These are phyloP conservation scores for Trichoderma reesei DNA, from an alignment of 495 filamentous ascomycete genomes.

Conservation along the genomic window DNA sequence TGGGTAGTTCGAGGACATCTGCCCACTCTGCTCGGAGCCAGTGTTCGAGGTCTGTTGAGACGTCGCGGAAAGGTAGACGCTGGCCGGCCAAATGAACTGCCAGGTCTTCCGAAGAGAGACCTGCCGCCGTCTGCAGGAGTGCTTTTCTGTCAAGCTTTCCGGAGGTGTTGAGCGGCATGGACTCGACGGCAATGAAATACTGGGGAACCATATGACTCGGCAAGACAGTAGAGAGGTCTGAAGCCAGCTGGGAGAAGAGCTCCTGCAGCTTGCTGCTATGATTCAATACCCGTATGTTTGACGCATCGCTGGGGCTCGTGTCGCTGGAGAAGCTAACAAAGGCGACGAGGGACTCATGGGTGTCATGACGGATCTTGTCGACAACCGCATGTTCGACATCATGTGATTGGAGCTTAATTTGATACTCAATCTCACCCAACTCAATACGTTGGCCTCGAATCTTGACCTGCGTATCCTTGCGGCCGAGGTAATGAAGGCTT, in stretches of 20 bases:
- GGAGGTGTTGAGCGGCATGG: constrained; percentile 1
- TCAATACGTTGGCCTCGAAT: constrained; percentile 59
- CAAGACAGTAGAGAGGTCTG: constrained; percentile 22
- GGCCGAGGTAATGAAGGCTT: constrained; percentile 47
- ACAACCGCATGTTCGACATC: constrained; percentile 28
- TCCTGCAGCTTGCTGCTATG: constrained; percentile 15
- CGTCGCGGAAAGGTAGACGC: background rate
- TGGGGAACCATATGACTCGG: constrained; percentile 1
- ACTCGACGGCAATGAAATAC: background rate
- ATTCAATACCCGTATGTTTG: constrained; percentile 15
- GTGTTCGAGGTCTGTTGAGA: background rate
- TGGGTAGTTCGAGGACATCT: background rate
- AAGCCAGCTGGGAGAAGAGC: constrained; percentile 19
- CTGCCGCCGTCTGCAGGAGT: background rate
- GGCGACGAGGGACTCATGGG: constrained; percentile 28
- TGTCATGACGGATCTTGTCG: constrained; percentile 28
- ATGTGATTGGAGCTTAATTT: constrained; percentile 29
- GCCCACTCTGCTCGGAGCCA: background rate
- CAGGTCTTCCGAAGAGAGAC: background rate
- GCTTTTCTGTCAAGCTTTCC: background rate
- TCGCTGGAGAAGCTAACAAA: constrained; percentile 23
- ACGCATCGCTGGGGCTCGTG: background rate
- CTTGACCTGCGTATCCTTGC: constrained; percentile 57
- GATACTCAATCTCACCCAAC: constrained; percentile 54
- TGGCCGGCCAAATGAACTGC: background rate